Evolutionary conservation across 345 rosid genomes (phyloP).

Genomic region (Corchorus olitorius): DNA sequence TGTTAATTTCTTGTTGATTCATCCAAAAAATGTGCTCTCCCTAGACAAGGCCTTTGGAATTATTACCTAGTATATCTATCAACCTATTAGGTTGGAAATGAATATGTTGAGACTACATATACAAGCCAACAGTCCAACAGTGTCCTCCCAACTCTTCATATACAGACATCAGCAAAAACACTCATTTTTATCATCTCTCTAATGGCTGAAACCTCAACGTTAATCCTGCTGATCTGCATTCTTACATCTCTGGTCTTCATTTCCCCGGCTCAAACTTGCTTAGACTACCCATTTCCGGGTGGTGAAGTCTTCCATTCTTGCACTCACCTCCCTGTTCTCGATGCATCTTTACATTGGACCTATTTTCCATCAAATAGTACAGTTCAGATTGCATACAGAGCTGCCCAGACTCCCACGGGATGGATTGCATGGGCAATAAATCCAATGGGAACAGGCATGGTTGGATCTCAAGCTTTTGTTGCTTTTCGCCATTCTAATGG

Average conservation of each 20-base stretch:
- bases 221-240: constrained; percentile 6
- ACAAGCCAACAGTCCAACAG: background rate
- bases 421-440: constrained; percentile 65
- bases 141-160: background rate
- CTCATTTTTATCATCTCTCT: background rate
- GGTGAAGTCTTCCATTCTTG: constrained; percentile 30
- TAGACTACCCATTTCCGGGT: constrained; percentile 27
- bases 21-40: background rate
- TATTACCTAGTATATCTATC: too few relatives aligned
- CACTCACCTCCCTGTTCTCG: constrained; percentile 35
- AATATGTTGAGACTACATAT: background rate
- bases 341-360: constrained; percentile 47
- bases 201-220: constrained; percentile 14
- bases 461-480: constrained; percentile 57
- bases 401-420: constrained; percentile 27
- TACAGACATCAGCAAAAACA: background rate
- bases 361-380: constrained; percentile 26
- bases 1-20: constrained; percentile 3
- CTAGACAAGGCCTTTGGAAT: background rate
- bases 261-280: constrained; percentile 41
- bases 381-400: constrained; percentile 47
- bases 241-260: constrained; percentile 13
- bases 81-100: background rate
- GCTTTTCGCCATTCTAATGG: constrained; percentile 43
- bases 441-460: constrained; percentile 41